phyloP scores from a whole-genome alignment of 495 filamentous ascomycete genomes.

The Apiosordaria backusii region DNA sequence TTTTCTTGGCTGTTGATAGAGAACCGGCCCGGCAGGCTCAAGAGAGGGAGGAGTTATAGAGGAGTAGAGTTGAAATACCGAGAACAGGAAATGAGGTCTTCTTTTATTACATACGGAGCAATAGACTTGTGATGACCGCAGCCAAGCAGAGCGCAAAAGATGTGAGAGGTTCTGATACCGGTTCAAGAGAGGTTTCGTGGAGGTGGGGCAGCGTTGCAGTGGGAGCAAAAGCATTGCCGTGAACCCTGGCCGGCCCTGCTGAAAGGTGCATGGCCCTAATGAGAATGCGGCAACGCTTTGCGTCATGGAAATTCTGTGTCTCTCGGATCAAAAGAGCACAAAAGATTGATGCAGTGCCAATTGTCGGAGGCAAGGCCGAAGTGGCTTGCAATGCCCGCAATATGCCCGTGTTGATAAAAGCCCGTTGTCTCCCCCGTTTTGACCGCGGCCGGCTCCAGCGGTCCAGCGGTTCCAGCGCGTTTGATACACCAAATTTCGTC shows the following conservation, averaged over 20 bases:
- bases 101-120: not conserved
- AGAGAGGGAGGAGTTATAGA: not conserved
- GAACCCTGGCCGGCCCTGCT: conserved; percentile 6
- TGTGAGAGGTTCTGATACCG: no score
- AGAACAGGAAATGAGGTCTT: not conserved
- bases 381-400: not conserved
- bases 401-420: not conserved
- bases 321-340: not conserved
- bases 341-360: conserved; percentile 7
- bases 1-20: not conserved
- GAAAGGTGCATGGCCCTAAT: not conserved
- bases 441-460: not conserved
- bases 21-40: not conserved
- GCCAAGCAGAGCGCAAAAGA: not conserved
- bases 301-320: conserved; percentile 3
- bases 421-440: conserved; percentile 2
- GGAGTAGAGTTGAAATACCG: not conserved
- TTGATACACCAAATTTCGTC: conserved; percentile 5
- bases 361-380: not conserved
- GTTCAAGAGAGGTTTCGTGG: not conserved
- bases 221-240: not conserved
- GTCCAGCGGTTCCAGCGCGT: not conserved
- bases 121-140: not conserved
- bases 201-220: not conserved
- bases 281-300: not conserved